These are phyloP conservation scores for Botrytis porri DNA, from an alignment of 2,329 filamentous ascomycete genomes.

Conservation along the genomic window DNA sequence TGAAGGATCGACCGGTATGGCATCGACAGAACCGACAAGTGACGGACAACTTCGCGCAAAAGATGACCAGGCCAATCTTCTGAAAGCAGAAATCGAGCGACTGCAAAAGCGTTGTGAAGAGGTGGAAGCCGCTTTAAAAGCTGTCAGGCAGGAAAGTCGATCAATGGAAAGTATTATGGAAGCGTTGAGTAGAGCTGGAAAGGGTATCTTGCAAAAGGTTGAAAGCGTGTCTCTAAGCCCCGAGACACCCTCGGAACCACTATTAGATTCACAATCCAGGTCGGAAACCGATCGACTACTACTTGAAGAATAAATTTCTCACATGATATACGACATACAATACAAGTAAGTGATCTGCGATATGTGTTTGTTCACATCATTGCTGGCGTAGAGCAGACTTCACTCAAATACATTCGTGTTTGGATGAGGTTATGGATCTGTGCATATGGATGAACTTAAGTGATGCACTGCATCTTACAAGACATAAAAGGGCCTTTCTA, in stretches of 20 bases:
- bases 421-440: not conserved
- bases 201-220: slow-evolving; percentile 14
- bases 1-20: slow-evolving; percentile 18
- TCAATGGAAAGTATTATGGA: slow-evolving; percentile 33
- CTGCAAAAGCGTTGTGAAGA: slow-evolving; percentile 32
- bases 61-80: slow-evolving; percentile 22
- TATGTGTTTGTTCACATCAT: not conserved
- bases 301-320: not conserved
- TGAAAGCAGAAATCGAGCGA: slow-evolving; percentile 31
- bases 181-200: slow-evolving; percentile 28
- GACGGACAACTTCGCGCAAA: not conserved
- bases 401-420: not conserved
- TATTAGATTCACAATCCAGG: not conserved
- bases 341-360: not conserved
- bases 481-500: not conserved
- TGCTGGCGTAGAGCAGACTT: not conserved
- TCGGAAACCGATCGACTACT: not conserved
- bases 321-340: not conserved
- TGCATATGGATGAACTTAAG: not conserved
- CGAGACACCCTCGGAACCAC: not conserved
- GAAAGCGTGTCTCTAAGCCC: slow-evolving; percentile 11
- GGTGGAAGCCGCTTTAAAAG: slow-evolving; percentile 30
- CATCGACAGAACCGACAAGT: slow-evolving; percentile 3
- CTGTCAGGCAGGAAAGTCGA: slow-evolving; percentile 31
- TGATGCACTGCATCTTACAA: not conserved